Percentiles rank a stretch among this genome's conserved stretches.
Evolutionary conservation across 164 flowering plant genomes (phyloP).

Genomic region (Tetrastigma voinierianum): DNA sequence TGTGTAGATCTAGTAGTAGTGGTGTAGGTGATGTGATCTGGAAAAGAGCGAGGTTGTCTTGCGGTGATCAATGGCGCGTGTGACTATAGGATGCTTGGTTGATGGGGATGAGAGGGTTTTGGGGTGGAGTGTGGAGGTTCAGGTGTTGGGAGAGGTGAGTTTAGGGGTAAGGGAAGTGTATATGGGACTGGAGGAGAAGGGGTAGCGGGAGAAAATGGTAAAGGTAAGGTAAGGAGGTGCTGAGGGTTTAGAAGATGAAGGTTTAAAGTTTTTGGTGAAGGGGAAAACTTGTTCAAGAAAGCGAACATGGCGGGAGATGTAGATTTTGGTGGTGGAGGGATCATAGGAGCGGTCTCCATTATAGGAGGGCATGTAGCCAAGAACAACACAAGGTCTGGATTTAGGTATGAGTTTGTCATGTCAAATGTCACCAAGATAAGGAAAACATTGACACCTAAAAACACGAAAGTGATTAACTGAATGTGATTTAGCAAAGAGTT

Average conservation of each 20-base stretch:
- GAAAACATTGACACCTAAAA: constrained; percentile 13
- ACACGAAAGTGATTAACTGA: neutral
- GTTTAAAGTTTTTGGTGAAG: neutral
- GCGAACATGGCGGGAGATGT: neutral
- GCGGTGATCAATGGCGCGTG: no score
- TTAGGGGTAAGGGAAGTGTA: no score
- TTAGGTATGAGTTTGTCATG: constrained; percentile 12
- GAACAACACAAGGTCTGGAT: neutral
- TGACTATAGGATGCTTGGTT: no score
- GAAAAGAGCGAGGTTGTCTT: no score
- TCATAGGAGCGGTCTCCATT: neutral
- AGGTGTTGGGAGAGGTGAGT: no score
- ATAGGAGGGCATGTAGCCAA: no score
- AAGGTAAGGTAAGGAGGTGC: neutral
- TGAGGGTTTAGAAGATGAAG: neutral
- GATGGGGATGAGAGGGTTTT: neutral
- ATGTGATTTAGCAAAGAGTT: neutral
- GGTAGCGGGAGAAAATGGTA: neutral
- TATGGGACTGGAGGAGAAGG: neutral
- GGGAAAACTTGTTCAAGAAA: constrained; percentile 6
- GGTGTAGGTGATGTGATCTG: no score
- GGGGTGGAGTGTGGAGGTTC: no score
- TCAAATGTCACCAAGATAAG: neutral
- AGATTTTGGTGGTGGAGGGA: neutral
- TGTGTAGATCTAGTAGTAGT: no score